A percentile compares a stretch with the other conserved stretches of the same genome.
Conservation (phyloP, 2,329 filamentous ascomycete species). For the Ophiocordyceps australis region DNA sequence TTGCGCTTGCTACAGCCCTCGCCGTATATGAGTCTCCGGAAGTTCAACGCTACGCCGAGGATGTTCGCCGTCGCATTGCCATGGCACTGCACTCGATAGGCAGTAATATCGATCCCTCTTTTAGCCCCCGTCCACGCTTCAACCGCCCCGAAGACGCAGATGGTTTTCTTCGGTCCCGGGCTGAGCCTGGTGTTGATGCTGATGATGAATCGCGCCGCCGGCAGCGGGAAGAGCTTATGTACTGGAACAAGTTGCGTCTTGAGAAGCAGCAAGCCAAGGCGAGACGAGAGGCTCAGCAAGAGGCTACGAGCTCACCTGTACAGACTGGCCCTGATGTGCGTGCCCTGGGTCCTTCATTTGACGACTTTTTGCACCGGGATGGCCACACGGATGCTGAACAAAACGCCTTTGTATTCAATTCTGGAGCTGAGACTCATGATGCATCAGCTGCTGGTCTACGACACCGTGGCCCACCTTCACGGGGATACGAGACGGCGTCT, state of each 20-base stretch:
- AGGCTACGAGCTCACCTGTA: background rate
- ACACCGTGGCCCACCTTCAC: constrained; percentile 25
- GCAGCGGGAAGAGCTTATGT: constrained; percentile 46
- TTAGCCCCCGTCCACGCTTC: constrained; percentile 35
- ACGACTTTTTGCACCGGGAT: constrained; percentile 38
- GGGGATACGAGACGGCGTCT: constrained; percentile 19
- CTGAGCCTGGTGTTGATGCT: constrained; percentile 34
- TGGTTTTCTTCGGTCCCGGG: constrained; percentile 38
- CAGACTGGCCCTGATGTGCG: background rate
- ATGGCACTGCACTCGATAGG: constrained; percentile 39
- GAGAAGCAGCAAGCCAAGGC: constrained; percentile 28
- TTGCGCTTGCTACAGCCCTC: constrained; percentile 38
- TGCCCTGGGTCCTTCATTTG: constrained; percentile 26
- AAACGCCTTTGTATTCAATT: constrained; percentile 39
- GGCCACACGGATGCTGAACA: constrained; percentile 28
- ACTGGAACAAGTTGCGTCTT: constrained; percentile 41
- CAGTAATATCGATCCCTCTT: constrained; percentile 32
- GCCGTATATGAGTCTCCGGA: constrained; percentile 48
- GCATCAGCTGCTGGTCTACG: constrained; percentile 28
- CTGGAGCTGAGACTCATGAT: constrained; percentile 25
- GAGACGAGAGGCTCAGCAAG: constrained; percentile 5
- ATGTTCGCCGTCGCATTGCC: constrained; percentile 42
- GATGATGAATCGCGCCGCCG: constrained; percentile 42
- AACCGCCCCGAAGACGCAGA: constrained; percentile 50
- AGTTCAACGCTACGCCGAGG: constrained; percentile 40